Conservation (phyloP, 2,329 filamentous ascomycete genomes). For the Drechslerella coelobrocha region DNA sequence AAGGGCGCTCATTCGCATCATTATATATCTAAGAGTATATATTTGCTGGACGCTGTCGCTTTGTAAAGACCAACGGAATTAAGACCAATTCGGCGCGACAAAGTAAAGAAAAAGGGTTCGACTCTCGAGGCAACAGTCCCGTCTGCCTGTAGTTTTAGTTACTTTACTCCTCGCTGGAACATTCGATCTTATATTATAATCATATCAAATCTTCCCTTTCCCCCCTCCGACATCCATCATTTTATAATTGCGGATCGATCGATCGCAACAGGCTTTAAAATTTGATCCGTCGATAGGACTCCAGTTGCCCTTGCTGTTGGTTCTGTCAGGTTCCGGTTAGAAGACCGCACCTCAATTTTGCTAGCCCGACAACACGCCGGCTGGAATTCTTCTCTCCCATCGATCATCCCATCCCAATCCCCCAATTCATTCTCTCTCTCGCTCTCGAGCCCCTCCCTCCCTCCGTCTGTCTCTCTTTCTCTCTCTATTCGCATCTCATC, state of each 20-base stretch:
- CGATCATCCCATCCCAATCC: neutral
- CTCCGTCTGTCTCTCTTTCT: conserved; percentile 4
- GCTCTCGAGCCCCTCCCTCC: conserved; percentile 1
- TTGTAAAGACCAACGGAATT: conserved; percentile 32
- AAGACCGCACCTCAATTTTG: neutral
- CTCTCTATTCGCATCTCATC: neutral
- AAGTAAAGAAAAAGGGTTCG: neutral
- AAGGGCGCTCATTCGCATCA: too few species aligned
- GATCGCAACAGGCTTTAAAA: too few species aligned
- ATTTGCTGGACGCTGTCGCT: neutral
- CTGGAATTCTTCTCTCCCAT: conserved; percentile 13
- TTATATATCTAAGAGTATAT: too few species aligned
- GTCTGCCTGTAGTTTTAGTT: neutral
- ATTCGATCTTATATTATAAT: too few species aligned
- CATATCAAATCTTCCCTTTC: too few species aligned
- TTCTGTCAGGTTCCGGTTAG: too few species aligned
- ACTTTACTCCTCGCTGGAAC: too few species aligned
- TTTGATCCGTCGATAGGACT: too few species aligned
- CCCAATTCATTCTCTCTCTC: neutral
- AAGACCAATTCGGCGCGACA: conserved; percentile 21
- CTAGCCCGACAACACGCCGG: neutral
- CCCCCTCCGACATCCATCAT: too few species aligned
- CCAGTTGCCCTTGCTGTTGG: too few species aligned
- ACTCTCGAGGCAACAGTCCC: neutral
- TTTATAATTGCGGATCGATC: too few species aligned